Base-by-base conservation (phyloP, 345 rosid species). In the Sisymbrium altissimum region DNA sequence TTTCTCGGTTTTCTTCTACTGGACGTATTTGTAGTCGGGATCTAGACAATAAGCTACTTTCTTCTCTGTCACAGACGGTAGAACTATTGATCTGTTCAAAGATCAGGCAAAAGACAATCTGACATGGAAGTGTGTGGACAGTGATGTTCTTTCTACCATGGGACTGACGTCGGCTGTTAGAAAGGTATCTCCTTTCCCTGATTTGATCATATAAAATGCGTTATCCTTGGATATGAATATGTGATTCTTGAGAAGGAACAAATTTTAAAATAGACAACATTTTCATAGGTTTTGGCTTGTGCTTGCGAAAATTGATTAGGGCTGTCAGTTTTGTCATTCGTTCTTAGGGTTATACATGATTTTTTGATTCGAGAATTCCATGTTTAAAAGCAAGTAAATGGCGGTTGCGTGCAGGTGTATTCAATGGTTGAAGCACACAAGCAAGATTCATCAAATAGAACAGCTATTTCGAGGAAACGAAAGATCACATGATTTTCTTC, bases 141-240 rank as follows among this genome's bases (percentile, higher is more conserved):
- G 70, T 63, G 73, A 68, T 30, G 71, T 15, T 55, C 78, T 78
- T 62, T 73, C 78, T 33, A 73, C 70, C 46, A 73, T 73, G 81
- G 78, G 81, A 60, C 72, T 78, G 48, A 68, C 78, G 46, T 72
- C 81, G 0, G 74, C 81, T 44, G 81, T 73, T 18, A 60, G 81
- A 68, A 78, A 73, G 81, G 81, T 73, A 78, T 7, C 32, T 29
- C 45, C 41, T 38, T 76, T 21, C 55, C 55, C 19, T 56, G 40
- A 46, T 48, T 41, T 39, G 29, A 45, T 21, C 61, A 62, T 44
- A 58, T 2, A 15, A 29, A 52, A 27, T 39, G 13, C 0, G 17
- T 18, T 13, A 27, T 6, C 27, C 12, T 19, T 32, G 38, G 65
- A 65, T 46, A 5, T 53, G 52, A 17, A 46, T 14, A 46, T 17